Conservation (phyloP, 306 rosid species). For the Ochetophila trinervis region DNA sequence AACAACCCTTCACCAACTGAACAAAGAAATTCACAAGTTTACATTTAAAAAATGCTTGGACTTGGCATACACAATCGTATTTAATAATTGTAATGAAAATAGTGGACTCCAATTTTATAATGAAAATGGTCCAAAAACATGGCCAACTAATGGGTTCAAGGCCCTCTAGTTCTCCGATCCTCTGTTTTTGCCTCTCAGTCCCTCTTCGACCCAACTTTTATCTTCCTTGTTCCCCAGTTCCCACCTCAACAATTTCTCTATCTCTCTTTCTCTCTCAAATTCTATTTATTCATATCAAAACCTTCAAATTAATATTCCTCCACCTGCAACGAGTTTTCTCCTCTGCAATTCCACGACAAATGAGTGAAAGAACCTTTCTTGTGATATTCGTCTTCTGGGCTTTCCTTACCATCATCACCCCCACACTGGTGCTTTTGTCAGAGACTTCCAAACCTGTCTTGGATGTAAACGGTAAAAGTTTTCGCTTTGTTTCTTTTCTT, state of each 20-base stretch:
- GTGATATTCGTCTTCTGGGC: constrained; percentile 84
- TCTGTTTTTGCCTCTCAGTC: constrained; percentile 18
- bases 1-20: constrained; percentile 76
- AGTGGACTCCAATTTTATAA: constrained; percentile 18
- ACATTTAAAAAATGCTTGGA: constrained; percentile 34
- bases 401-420: constrained; percentile 67
- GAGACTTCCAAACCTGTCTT: constrained; percentile 54
- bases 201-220: too few relatives aligned
- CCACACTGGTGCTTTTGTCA: constrained; percentile 61
- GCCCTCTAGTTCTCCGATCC: not conserved
- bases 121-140: constrained; percentile 31
- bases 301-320: constrained; percentile 8
- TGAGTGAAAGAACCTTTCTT: constrained; percentile 64
- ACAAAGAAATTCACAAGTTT: constrained; percentile 39
- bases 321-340: not conserved
- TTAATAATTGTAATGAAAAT: constrained; percentile 14
- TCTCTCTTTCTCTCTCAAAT: constrained; percentile 4
- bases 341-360: constrained; percentile 26
- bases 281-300: constrained; percentile 8
- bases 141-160: constrained; percentile 54
- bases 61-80: constrained; percentile 23
- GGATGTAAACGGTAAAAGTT: constrained; percentile 28
- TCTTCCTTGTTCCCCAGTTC: too few relatives aligned
- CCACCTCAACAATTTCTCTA: too few relatives aligned
- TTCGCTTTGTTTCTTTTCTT: not conserved